These are phyloP conservation scores for Ceratocystis papillata DNA, from an alignment of 2,329 filamentous ascomycete species.

Conservation along the genomic window DNA sequence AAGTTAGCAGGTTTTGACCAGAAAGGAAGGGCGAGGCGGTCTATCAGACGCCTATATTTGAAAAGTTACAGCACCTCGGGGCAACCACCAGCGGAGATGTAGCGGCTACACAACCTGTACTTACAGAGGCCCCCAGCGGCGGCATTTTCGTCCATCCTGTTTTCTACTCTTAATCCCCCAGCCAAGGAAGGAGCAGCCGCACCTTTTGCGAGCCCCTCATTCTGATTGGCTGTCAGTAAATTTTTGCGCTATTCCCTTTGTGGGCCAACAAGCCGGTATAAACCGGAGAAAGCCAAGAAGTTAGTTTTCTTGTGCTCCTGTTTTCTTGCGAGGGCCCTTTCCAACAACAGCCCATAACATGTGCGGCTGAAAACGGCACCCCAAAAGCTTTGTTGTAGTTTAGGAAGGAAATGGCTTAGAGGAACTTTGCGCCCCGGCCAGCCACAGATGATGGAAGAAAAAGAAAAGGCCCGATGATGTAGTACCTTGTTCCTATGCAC, in stretches of 20 bases:
- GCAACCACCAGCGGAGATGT: no score
- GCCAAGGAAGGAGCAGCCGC: slow-evolving; percentile 20
- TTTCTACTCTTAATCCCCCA: not conserved
- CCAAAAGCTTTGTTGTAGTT: not conserved
- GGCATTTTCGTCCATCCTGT: not conserved
- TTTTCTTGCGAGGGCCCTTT: no score
- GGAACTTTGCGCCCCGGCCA: not conserved
- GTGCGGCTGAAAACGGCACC: slow-evolving; percentile 20
- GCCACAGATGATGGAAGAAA: not conserved
- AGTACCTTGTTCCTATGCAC: not conserved
- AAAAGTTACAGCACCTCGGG: not conserved
- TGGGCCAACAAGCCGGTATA: slow-evolving; percentile 11
- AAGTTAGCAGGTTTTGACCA: slow-evolving; percentile 8
- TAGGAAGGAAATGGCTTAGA: not conserved
- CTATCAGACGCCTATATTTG: not conserved
- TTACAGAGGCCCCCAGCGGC: not conserved
- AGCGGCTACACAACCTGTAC: not conserved
- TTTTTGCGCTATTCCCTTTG: slow-evolving; percentile 16
- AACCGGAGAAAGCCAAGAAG: slow-evolving; percentile 11
- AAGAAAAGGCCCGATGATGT: slow-evolving; percentile 17
- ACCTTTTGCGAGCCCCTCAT: not conserved
- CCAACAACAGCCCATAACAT: not conserved
- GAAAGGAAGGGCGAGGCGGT: slow-evolving; percentile 23
- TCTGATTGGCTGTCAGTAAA: slow-evolving; percentile 1
- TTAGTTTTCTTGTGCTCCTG: no score